Evolutionary conservation across 2,329 filamentous ascomycete species (phyloP).

Genomic region (Fusarium nurragi): DNA sequence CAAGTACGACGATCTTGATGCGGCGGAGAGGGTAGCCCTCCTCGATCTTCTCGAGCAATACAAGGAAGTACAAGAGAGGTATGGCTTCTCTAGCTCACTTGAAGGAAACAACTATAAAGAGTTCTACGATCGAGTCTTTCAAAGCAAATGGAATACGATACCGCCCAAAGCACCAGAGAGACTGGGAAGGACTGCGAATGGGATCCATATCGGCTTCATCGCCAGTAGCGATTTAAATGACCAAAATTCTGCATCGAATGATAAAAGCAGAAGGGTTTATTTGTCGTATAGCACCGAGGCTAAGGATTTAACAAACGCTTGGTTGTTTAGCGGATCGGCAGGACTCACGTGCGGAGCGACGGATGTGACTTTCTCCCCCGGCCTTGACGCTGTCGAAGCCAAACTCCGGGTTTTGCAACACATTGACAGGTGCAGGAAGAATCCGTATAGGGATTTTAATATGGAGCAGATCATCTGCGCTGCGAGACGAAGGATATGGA

Average conservation of each 20-base stretch:
- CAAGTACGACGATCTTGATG: too few species aligned
- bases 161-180: neutral
- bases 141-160: neutral
- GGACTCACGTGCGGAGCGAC: neutral
- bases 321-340: too few species aligned
- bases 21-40: neutral
- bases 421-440: neutral
- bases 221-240: neutral
- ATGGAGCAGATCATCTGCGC: conserved; percentile 3
- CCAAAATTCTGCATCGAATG: neutral
- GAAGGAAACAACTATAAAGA: neutral
- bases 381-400: neutral
- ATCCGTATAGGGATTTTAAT: neutral
- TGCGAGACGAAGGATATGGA: conserved; percentile 6
- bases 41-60: neutral
- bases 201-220: neutral
- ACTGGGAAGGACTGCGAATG: neutral
- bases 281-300: neutral
- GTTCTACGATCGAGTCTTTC: neutral
- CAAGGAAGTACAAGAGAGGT: neutral
- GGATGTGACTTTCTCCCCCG: neutral
- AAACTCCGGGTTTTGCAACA: neutral
- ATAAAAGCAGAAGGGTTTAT: neutral
- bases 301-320: neutral
- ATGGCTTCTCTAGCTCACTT: neutral